Evolutionary conservation across 2,329 filamentous ascomycete genomes (phyloP).

Genomic region (Sarocladium kiliense): DNA sequence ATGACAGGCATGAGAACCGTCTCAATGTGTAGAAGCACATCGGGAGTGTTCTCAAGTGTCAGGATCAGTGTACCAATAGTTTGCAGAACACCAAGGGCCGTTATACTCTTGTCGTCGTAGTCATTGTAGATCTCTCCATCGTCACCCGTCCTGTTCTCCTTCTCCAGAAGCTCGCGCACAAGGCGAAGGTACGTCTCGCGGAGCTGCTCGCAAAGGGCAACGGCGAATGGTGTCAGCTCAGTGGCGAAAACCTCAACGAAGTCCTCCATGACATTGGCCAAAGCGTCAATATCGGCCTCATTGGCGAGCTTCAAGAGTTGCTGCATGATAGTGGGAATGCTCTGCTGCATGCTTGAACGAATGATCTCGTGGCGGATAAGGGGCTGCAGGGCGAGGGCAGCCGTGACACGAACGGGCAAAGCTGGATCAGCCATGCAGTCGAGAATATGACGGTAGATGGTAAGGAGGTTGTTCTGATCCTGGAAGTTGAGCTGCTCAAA

Average conservation of each 20-base stretch:
- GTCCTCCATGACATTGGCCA: conserved; percentile 99
- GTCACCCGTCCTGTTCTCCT: conserved; percentile 71
- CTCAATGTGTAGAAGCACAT: conserved; percentile 90
- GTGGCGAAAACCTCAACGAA: conserved; percentile 98
- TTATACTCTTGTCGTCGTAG: conserved; percentile 98
- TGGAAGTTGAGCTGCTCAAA: conserved; percentile 97
- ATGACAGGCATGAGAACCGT: conserved; percentile 97
- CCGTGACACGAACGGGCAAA: conserved; percentile 89
- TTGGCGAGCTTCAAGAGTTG: conserved; percentile 95
- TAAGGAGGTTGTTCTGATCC: conserved; percentile 89
- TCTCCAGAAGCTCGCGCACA: conserved; percentile 83
- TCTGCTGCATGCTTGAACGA: conserved; percentile 91
- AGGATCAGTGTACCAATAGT: conserved; percentile 97
- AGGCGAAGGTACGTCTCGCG: conserved; percentile 95
- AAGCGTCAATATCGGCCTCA: conserved; percentile 93
- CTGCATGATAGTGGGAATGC: conserved; percentile 99
- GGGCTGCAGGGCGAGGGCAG: conserved; percentile 87
- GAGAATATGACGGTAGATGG: conserved; percentile 94
- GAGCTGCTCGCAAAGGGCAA: conserved; percentile 91
- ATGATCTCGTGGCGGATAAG: conserved; percentile 95
- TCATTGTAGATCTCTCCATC: conserved; percentile 80
- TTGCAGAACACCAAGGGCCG: conserved; percentile 89
- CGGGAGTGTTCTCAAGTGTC: conserved; percentile 93
- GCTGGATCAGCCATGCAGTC: conserved; percentile 96
- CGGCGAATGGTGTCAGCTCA: conserved; percentile 93